phyloP scores from a whole-genome alignment of 116 monocot species.

The Phalaenopsis hybrid region DNA sequence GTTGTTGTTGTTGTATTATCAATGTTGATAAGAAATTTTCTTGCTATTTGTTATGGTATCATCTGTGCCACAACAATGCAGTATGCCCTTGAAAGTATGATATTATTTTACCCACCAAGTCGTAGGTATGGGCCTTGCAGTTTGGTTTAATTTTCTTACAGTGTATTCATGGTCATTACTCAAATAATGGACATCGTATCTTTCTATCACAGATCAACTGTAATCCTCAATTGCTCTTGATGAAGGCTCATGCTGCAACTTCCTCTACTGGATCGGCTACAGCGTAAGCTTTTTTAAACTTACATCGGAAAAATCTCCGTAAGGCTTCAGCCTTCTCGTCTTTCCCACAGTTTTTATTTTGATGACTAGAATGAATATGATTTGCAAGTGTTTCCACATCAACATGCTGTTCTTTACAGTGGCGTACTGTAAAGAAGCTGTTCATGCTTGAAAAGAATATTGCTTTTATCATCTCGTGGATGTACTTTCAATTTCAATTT shows the following conservation, averaged over 20 bases:
- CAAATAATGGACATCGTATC: not conserved
- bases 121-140: not conserved
- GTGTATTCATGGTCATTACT: not conserved
- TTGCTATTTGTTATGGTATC: too few species aligned
- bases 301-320: not conserved
- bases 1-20: not conserved
- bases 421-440: not conserved
- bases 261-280: slow-evolving; percentile 81
- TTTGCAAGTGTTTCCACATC: not conserved
- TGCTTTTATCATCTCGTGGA: not conserved
- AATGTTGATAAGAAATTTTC: too few species aligned
- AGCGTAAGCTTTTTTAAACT: slow-evolving; percentile 41
- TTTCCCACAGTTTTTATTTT: not conserved
- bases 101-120: too few species aligned
- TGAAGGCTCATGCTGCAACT: slow-evolving; percentile 80
- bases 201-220: slow-evolving; percentile 45
- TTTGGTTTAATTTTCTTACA: not conserved
- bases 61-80: too few species aligned
- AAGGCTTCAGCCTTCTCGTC: not conserved
- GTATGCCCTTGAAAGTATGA: too few species aligned
- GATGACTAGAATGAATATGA: not conserved
- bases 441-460: not conserved
- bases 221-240: slow-evolving; percentile 75
- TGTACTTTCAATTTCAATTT: not conserved
- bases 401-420: not conserved